A percentile compares a stretch with the other conserved stretches of the same genome.
Evolutionary conservation across 2,329 filamentous ascomycete species (phyloP).

Genomic region (Colletotrichum shisoi): DNA sequence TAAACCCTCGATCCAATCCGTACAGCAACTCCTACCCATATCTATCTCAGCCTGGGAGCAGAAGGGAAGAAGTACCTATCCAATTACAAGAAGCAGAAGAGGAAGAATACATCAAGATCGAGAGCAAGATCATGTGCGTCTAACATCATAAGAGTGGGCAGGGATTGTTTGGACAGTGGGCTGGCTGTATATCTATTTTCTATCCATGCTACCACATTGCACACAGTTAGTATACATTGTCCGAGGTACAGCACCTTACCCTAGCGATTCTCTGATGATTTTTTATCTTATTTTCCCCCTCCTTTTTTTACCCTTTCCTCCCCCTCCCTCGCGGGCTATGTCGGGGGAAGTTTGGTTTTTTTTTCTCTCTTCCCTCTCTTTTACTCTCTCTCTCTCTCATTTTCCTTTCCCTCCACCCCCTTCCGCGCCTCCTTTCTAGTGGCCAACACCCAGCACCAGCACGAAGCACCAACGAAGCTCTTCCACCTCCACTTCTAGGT

Average conservation of each 20-base stretch:
- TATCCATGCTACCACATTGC: neutral
- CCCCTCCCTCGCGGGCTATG: neutral
- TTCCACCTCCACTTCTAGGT: neutral
- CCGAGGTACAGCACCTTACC: neutral
- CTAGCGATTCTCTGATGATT: slow-evolving; percentile 1
- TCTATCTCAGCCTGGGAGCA: slow-evolving; percentile 1
- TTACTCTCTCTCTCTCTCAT: neutral
- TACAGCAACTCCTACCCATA: neutral
- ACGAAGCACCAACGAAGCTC: neutral
- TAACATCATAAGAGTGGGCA: neutral
- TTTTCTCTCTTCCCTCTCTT: neutral
- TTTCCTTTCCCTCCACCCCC: no score
- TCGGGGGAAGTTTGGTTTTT: neutral
- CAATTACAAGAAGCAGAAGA: neutral
- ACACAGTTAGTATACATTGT: neutral
- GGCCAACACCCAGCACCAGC: neutral
- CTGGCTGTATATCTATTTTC: neutral
- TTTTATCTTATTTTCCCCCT: neutral
- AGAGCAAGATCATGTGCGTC: neutral
- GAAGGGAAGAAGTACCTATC: neutral
- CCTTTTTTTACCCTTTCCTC: neutral
- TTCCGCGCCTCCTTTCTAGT: slow-evolving; percentile 5
- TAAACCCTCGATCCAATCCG: neutral
- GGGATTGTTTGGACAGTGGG: slow-evolving; percentile 2
- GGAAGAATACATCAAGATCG: neutral